Evolutionary conservation across 2,329 filamentous ascomycete genomes (phyloP).

Genomic region (Pezicula carpinea): DNA sequence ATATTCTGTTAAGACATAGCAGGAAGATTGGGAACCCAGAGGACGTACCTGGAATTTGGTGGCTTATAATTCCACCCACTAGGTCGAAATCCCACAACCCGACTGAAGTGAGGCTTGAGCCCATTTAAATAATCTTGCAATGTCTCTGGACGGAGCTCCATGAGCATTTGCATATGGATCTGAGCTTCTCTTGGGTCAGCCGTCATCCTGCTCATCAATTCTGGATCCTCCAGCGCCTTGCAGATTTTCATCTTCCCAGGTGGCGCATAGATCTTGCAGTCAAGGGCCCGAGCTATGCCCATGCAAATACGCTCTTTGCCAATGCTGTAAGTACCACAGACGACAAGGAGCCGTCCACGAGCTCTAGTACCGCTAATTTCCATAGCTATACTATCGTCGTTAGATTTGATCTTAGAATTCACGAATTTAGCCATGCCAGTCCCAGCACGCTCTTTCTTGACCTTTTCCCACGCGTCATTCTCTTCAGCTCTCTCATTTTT

Average conservation of each 20-base stretch:
- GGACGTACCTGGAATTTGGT: conserved; percentile 49
- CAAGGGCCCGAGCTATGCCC: conserved; percentile 80
- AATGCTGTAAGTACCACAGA: conserved; percentile 96
- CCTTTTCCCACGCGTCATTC: conserved; percentile 49
- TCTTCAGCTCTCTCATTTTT: conserved; percentile 60
- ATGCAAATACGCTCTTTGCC: conserved; percentile 96
- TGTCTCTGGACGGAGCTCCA: conserved; percentile 89
- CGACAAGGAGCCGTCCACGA: conserved; percentile 72
- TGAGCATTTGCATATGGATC: conserved; percentile 95
- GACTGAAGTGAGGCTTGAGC: conserved; percentile 76
- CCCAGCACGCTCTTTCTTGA: conserved; percentile 49
- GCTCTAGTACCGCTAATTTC: conserved; percentile 25
- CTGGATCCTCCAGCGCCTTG: conserved; percentile 77
- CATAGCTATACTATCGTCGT: conserved; percentile 22
- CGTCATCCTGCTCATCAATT: conserved; percentile 74
- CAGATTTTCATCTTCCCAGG: conserved; percentile 80
- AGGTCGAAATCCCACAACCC: conserved; percentile 85
- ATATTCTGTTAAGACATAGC: not conserved
- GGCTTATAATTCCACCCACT: conserved; percentile 93
- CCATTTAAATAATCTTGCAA: conserved; percentile 81
- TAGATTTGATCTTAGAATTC: conserved; percentile 21
- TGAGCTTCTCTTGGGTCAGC: conserved; percentile 78
- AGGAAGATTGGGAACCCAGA: not conserved
- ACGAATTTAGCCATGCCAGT: conserved; percentile 61
- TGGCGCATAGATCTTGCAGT: conserved; percentile 85